Percentiles rank a stretch among this genome's conserved stretches.
Conservation (phyloP, 2,329 filamentous ascomycete species). For the Bipolaris bicolor region DNA sequence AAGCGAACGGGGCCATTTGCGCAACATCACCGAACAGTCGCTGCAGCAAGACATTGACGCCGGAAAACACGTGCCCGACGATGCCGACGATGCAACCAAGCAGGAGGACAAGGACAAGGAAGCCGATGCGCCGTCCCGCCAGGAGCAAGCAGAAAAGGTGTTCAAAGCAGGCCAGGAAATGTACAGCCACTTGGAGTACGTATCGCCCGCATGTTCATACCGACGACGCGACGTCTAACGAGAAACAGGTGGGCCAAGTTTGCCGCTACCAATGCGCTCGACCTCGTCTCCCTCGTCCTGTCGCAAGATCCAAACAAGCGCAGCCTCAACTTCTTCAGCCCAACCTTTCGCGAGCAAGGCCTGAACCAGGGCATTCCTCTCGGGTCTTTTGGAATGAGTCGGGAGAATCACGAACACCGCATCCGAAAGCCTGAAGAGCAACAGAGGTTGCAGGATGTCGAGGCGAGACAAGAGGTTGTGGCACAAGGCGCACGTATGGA, state of each 20-base stretch:
- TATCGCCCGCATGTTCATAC: constrained; percentile 58
- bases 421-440: constrained; percentile 27
- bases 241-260: constrained; percentile 37
- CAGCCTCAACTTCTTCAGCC: constrained; percentile 36
- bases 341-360: constrained; percentile 32
- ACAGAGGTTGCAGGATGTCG: constrained; percentile 41
- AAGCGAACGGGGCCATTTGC: constrained; percentile 79
- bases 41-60: constrained; percentile 70
- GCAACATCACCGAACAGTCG: constrained; percentile 75
- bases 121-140: constrained; percentile 45
- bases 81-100: constrained; percentile 52
- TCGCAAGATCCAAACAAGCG: constrained; percentile 39
- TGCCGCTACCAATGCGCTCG: constrained; percentile 41
- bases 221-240: constrained; percentile 36
- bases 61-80: constrained; percentile 50
- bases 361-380: constrained; percentile 46
- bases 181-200: constrained; percentile 50
- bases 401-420: constrained; percentile 28
- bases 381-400: constrained; percentile 39
- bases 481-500: constrained; percentile 77
- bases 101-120: constrained; percentile 51
- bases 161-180: constrained; percentile 51
- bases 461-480: constrained; percentile 54
- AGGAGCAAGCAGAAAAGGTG: constrained; percentile 49
- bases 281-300: constrained; percentile 41